Evolutionary conservation across 78 protist genomes (phyloP).

Genomic region (Dictyostelium capitatum): DNA sequence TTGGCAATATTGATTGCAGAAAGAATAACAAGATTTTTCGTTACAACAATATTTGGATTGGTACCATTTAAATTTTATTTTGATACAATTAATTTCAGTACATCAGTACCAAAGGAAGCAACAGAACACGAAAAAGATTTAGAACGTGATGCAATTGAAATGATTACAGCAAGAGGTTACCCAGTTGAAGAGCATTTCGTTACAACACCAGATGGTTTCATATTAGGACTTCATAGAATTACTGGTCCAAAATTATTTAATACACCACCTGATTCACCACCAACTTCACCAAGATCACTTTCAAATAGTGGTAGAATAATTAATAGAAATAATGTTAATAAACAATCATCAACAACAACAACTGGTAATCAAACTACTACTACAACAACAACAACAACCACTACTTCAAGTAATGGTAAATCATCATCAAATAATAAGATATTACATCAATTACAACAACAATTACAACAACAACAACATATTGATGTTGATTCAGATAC

Average conservation of each 20-base stretch:
- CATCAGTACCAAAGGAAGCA: not conserved
- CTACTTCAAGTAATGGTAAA: not conserved
- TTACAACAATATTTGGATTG: constrained; percentile 27
- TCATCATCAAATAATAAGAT: not conserved
- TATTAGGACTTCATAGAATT: constrained; percentile 78
- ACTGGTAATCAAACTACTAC: not conserved
- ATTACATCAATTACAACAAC: not conserved
- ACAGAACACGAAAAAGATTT: constrained; percentile 47
- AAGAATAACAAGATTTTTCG: constrained; percentile 31
- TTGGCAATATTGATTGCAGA: constrained; percentile 33
- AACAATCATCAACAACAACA: not conserved
- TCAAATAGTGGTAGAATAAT: not conserved
- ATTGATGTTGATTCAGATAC: not conserved
- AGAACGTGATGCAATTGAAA: constrained; percentile 74
- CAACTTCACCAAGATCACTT: constrained; percentile 53
- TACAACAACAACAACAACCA: constrained; percentile 4
- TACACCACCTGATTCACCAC: constrained; percentile 74
- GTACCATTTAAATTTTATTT: constrained; percentile 60
- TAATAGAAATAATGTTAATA: not conserved
- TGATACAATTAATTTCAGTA: constrained; percentile 13
- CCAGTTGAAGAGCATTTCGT: constrained; percentile 81
- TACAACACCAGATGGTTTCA: constrained; percentile 76
- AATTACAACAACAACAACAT: not conserved
- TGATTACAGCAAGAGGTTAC: constrained; percentile 76
- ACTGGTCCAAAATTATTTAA: constrained; percentile 55